phyloP scores from a whole-genome alignment of 2,329 filamentous ascomycete genomes.

The Clonostachys rhizophaga region DNA sequence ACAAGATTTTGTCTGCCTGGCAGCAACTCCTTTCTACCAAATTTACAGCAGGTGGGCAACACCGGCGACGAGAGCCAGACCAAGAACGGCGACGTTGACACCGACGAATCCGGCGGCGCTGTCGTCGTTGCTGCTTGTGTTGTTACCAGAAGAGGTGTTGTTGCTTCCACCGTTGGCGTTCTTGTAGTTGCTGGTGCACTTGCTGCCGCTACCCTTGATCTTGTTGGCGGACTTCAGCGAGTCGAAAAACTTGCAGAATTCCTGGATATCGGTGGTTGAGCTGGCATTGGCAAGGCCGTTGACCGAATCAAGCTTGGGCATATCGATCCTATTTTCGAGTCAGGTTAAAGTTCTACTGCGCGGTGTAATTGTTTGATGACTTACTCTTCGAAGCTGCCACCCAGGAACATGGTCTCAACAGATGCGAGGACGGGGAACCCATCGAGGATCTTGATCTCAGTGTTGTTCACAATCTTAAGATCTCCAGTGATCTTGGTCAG shows the following conservation, averaged over 20 bases:
- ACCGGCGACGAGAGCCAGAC: constrained; percentile 38
- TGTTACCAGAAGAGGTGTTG: constrained; percentile 18
- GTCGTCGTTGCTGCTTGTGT: constrained; percentile 18
- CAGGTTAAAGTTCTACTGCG: background rate
- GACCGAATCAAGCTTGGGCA: constrained; percentile 65
- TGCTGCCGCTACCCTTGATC: constrained; percentile 35
- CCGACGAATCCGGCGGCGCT: constrained; percentile 38
- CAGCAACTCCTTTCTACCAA: background rate
- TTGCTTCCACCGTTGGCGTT: constrained; percentile 28
- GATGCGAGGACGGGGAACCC: constrained; percentile 64
- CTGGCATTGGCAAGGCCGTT: constrained; percentile 68
- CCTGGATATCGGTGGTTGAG: constrained; percentile 56
- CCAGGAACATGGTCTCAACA: constrained; percentile 81
- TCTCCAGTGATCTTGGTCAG: constrained; percentile 71
- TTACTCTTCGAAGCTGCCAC: constrained; percentile 79
- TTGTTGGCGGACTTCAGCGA: constrained; percentile 30
- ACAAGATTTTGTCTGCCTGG: constrained; percentile 10
- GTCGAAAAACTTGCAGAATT: constrained; percentile 49
- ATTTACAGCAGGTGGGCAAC: constrained; percentile 48
- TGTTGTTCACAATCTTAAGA: constrained; percentile 89
- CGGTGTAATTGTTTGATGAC: constrained; percentile 17
- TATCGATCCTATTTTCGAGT: constrained; percentile 52
- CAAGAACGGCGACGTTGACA: constrained; percentile 42
- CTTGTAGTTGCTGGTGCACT: constrained; percentile 45
- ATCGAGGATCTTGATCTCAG: constrained; percentile 58